Conservation (phyloP, 106 monocot genomes). For the Dendrobium catenatum region DNA sequence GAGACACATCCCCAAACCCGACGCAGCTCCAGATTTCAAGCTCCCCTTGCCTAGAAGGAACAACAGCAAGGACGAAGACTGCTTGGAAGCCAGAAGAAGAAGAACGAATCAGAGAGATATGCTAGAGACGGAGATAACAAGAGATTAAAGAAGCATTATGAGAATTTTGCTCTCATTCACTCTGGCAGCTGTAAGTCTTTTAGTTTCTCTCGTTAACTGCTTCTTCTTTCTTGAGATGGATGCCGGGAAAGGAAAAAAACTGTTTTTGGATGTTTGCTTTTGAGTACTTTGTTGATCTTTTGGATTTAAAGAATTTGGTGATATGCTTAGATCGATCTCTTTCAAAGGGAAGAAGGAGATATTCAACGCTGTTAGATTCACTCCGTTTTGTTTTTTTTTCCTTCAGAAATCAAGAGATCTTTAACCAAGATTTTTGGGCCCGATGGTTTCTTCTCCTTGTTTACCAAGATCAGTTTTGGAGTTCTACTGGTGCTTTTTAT, state of each 20-base stretch:
- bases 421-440: neutral
- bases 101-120: neutral
- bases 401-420: neutral
- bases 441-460: neutral
- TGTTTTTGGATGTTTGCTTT: neutral
- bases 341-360: neutral
- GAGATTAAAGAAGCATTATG: neutral
- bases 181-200: neutral
- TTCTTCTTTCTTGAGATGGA: neutral
- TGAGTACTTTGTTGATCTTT: neutral
- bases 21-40: conserved; percentile 7
- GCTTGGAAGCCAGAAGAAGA: neutral
- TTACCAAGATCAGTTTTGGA: neutral
- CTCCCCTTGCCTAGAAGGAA: neutral
- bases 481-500: neutral
- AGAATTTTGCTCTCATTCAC: neutral
- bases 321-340: neutral
- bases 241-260: neutral
- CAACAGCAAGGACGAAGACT: neutral
- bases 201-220: neutral
- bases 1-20: conserved; percentile 1
- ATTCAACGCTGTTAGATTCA: conserved; percentile 3
- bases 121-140: no score
- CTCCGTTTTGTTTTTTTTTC: neutral
- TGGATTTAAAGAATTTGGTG: neutral